phyloP scores from a whole-genome alignment of 2,329 filamentous ascomycete genomes.

The Didymella pinodella region DNA sequence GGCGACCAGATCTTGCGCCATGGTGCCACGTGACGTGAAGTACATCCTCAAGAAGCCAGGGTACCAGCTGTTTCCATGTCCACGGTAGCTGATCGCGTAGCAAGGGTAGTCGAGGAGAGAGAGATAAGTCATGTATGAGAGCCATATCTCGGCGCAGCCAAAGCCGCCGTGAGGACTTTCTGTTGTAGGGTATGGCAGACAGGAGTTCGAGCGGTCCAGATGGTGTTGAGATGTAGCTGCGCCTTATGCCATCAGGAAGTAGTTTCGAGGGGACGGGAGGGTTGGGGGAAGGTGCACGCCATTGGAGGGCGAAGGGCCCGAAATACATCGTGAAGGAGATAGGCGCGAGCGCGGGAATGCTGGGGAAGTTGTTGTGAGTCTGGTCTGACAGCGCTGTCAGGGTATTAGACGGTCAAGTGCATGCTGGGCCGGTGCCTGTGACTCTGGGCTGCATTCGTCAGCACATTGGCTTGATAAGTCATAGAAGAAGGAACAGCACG shows the following conservation, averaged over 20 bases:
- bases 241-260: constrained; percentile 55
- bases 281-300: constrained; percentile 36
- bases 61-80: constrained; percentile 63
- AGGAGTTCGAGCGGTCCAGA: constrained; percentile 61
- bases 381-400: too few species aligned
- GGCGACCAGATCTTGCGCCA: constrained; percentile 57
- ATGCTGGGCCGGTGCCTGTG: too few species aligned
- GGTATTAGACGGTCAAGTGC: too few species aligned
- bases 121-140: constrained; percentile 61
- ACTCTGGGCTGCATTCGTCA: too few species aligned
- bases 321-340: constrained; percentile 31
- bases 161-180: constrained; percentile 55
- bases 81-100: constrained; percentile 63
- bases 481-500: too few species aligned
- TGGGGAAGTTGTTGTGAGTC: too few species aligned
- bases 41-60: constrained; percentile 60
- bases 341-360: too few species aligned
- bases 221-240: constrained; percentile 56
- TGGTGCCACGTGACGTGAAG: constrained; percentile 52
- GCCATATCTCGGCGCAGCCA: constrained; percentile 63
- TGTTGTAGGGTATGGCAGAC: constrained; percentile 47
- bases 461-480: too few species aligned
- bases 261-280: constrained; percentile 37
- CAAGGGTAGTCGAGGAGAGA: constrained; percentile 55
- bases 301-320: constrained; percentile 43